Evolutionary conservation across 2,329 filamentous ascomycete genomes (phyloP), one percentile per base, ranked within the genome.

Genomic region (Ceratocystis harringtonii): DNA sequence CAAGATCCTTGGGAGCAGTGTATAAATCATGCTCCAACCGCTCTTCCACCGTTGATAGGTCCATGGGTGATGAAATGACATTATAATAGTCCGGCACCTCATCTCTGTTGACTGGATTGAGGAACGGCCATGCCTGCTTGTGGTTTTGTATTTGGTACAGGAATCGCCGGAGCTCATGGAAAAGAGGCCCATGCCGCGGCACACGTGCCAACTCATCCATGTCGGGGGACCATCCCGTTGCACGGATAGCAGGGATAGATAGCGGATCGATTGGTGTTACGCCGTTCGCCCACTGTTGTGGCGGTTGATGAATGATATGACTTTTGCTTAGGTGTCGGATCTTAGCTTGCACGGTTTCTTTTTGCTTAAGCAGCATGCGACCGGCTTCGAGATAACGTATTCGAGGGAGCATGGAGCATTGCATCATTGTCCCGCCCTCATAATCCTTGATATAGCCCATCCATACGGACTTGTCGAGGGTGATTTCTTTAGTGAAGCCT

Each of bases 371-470:
- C 1, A 99, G 81, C 90, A 99, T 95, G 68, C 92, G 87, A 2
- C 90, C 89, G 72, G 86, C 84, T 75, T 99, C 92, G 5, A 99
- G 85, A 75, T 99, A 99, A 62, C 94, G 88, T 65, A 97, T 90
- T 68, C 88, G 89, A 6, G 92, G 92, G 22, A 99, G 82, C 94
- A 99, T 97, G 63, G 88, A 90, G 73, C 94, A 99, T 77, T 99
- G 94, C 94, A 99, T 99, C 68, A 99, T 95, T 0, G 94, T 99
- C 67, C 94, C 94, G 66, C 94, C 94, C 76, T 99, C 94, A 74
- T 99, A 99, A 74, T 99, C 94, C 74, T 99, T 99, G 78, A 99
- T 99, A 72, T 97, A 99, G 2, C 94, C 94, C 94, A 97, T 97
- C 94, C 94, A 99, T 2, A 90, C 86, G 1, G 87, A 85, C 71